Conservation (phyloP, 495 filamentous ascomycete species). For the Pseudoneurospora amorphoporcata region DNA sequence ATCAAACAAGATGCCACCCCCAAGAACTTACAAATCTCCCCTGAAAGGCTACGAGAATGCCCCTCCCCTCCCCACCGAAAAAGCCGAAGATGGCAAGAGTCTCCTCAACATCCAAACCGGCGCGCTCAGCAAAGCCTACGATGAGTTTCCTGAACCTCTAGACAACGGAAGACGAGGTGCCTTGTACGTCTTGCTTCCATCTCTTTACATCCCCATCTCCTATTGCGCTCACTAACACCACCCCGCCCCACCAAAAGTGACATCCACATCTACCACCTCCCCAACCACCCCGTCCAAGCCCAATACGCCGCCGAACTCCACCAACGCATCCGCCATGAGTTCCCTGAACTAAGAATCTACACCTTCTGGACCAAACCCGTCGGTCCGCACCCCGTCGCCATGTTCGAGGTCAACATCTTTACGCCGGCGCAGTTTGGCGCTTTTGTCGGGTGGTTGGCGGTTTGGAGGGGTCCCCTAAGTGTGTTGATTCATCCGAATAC, state of each 20-base stretch:
- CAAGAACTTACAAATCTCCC: conserved; percentile 52
- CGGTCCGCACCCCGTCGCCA: conserved; percentile 73
- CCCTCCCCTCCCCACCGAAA: conserved; percentile 51
- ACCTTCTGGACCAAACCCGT: conserved; percentile 63
- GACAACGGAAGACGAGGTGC: conserved; percentile 49
- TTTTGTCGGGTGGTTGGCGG: conserved; percentile 74
- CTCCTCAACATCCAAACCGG: conserved; percentile 48
- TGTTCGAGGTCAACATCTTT: conserved; percentile 90
- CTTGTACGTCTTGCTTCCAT: conserved; percentile 32
- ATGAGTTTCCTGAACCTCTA: conserved; percentile 53
- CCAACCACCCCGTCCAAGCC: conserved; percentile 51
- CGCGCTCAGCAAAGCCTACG: conserved; percentile 51
- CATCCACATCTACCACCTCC: conserved; percentile 72
- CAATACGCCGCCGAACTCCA: conserved; percentile 60
- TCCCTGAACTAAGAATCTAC: conserved; percentile 82
- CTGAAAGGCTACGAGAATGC: conserved; percentile 55
- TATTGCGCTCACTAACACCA: neutral
- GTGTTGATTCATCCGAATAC: conserved; percentile 80
- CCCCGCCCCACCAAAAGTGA: conserved; percentile 37
- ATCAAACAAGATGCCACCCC: neutral
- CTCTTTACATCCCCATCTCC: neutral
- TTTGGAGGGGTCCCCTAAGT: conserved; percentile 73
- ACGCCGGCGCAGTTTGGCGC: conserved; percentile 82
- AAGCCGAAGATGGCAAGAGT: conserved; percentile 56
- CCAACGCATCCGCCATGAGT: conserved; percentile 72